Evolutionary conservation across 352 stramenopile genomes (phyloP).

Genomic region (Globisporangium iwayamae): DNA sequence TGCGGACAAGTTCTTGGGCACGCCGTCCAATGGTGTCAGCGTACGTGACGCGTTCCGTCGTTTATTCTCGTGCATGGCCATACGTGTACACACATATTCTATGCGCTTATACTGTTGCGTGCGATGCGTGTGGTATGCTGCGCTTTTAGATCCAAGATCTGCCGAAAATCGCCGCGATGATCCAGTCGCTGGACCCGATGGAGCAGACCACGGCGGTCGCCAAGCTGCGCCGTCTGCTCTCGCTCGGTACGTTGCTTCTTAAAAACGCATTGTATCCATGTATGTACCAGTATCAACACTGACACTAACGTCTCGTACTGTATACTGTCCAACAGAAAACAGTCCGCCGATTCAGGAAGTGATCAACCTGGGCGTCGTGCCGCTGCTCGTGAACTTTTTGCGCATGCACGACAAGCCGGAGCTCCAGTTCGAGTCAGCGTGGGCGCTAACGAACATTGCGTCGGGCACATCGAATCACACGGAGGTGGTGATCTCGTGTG

Average conservation of each 20-base stretch:
- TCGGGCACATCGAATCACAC: conserved; percentile 98
- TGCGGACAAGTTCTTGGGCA: neutral
- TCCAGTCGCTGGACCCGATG: conserved; percentile 91
- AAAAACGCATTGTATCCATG: neutral
- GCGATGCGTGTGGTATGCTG: neutral
- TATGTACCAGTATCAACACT: neutral
- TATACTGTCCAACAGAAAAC: conserved; percentile 59
- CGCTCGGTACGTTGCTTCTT: conserved; percentile 72
- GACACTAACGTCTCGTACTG: conserved; percentile 12
- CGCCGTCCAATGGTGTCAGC: neutral
- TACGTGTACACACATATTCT: neutral
- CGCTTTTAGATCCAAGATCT: conserved; percentile 88
- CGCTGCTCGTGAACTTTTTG: conserved; percentile 97
- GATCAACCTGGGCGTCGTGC: conserved; percentile 96
- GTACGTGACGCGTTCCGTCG: neutral
- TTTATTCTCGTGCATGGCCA: neutral
- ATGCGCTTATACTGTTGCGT: neutral
- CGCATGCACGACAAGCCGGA: conserved; percentile 89
- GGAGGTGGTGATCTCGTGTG: conserved; percentile 95
- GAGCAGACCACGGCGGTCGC: conserved; percentile 94
- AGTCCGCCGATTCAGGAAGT: conserved; percentile 99
- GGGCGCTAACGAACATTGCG: conserved; percentile 99
- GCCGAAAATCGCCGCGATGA: conserved; percentile 92
- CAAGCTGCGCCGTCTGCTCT: conserved; percentile 96
- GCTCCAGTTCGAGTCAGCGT: conserved; percentile 99